Evolutionary conservation across 2,329 filamentous ascomycete genomes (phyloP).

Genomic region (Microcyclosporella mali): DNA sequence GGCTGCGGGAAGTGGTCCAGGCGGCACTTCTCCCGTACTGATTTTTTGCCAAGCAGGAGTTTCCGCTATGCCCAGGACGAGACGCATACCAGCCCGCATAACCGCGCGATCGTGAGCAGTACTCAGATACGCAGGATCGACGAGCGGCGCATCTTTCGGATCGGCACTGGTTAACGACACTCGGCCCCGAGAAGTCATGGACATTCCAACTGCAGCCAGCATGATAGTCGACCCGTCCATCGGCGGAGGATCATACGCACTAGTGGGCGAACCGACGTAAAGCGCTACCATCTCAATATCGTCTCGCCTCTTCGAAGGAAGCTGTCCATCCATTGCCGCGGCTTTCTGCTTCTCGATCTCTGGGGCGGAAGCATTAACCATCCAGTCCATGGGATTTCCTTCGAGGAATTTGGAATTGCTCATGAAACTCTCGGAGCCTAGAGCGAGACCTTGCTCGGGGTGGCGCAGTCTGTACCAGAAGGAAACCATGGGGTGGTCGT

Average conservation of each 20-base stretch:
- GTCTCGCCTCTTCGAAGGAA: neutral
- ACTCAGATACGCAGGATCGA: constrained; percentile 1
- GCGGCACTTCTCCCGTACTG: neutral
- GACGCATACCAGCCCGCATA: constrained; percentile 2
- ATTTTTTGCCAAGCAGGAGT: neutral
- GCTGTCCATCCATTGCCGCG: neutral
- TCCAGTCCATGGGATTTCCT: constrained; percentile 8
- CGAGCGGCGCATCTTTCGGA: neutral
- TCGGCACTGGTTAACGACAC: neutral
- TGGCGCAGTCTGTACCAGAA: constrained; percentile 6
- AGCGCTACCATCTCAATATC: constrained; percentile 3
- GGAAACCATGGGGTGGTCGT: constrained; percentile 5
- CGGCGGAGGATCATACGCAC: neutral
- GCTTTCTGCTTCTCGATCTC: neutral
- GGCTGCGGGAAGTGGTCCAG: neutral
- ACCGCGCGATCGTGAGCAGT: constrained; percentile 4
- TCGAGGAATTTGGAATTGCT: constrained; percentile 2
- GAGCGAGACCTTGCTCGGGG: constrained; percentile 20
- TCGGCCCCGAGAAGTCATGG: constrained; percentile 1
- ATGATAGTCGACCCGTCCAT: constrained; percentile 7
- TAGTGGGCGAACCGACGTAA: constrained; percentile 1
- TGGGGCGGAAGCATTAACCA: neutral
- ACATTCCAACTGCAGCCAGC: neutral
- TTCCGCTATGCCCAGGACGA: neutral
- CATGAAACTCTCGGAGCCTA: constrained; percentile 6